phyloP scores from a whole-genome alignment of 2,329 filamentous ascomycete genomes.

The Akanthomyces uredinophilus region DNA sequence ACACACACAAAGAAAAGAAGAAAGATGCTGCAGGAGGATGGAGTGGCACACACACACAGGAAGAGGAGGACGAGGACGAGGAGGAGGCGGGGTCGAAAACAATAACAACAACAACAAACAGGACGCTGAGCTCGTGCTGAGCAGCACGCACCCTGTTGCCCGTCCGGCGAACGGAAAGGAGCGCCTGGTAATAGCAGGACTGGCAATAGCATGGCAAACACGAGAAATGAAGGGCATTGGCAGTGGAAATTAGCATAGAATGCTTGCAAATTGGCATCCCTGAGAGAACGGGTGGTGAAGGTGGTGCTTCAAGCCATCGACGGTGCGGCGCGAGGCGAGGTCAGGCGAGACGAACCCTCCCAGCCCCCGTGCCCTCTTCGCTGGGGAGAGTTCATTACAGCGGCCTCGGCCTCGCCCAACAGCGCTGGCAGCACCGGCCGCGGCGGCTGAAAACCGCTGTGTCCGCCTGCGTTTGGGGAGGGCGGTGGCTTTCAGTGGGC shows the following conservation, averaged over 20 bases:
- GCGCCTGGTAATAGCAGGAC: neutral
- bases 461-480: too few relatives aligned
- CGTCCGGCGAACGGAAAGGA: neutral
- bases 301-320: neutral
- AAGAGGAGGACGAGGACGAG: conserved; percentile 4
- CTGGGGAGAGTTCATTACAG: neutral
- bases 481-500: neutral
- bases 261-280: conserved; percentile 3
- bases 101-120: conserved; percentile 10
- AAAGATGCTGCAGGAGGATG: neutral
- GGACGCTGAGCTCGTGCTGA: neutral
- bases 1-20: neutral
- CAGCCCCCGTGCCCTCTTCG: too few relatives aligned
- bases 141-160: conserved; percentile 2
- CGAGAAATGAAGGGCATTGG: conserved; percentile 11
- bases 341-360: neutral
- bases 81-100: conserved; percentile 5
- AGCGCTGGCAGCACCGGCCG: too few relatives aligned
- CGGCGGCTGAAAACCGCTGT: neutral
- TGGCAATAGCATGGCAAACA: neutral
- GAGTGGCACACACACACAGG: neutral
- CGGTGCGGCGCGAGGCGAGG: neutral
- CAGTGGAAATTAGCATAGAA: conserved; percentile 11
- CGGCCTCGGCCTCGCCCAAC: neutral
- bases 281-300: conserved; percentile 7